Percentiles rank a stretch among this genome's conserved stretches.
These are phyloP conservation scores for Closterium sp. DNA, from an alignment of 139 green algal species.

Conservation along the genomic window DNA sequence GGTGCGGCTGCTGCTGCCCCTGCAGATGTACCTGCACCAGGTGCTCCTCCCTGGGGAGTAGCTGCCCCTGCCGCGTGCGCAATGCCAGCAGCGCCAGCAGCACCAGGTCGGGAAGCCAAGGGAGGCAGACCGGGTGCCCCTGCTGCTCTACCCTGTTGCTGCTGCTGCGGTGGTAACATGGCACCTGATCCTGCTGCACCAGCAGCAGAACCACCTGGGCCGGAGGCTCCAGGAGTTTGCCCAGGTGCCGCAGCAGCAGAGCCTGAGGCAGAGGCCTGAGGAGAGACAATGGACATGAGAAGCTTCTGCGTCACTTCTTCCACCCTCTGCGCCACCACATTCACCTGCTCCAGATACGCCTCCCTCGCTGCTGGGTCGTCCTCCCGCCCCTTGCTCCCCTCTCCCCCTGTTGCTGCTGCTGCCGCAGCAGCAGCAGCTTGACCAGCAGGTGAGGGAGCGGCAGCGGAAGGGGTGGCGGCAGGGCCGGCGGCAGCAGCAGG, in stretches of 20 bases:
- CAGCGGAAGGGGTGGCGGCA: background rate
- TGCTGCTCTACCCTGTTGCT: background rate
- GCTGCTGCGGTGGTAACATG: background rate
- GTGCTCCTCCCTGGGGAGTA: slow-evolving; percentile 1
- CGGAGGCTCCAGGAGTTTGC: background rate
- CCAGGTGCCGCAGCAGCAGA: slow-evolving; percentile 58
- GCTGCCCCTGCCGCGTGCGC: background rate
- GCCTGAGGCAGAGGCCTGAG: background rate
- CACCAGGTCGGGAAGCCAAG: background rate
- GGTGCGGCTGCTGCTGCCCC: slow-evolving; percentile 5
- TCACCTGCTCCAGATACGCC: background rate
- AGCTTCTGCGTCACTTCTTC: slow-evolving; percentile 10
- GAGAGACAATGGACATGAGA: background rate
- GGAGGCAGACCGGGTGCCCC: background rate
- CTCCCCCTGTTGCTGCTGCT: background rate
- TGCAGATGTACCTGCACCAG: slow-evolving; percentile 19
- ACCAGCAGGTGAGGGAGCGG: background rate
- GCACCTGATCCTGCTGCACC: slow-evolving; percentile 7
- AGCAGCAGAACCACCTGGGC: slow-evolving; percentile 7
- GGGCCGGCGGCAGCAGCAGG: background rate
- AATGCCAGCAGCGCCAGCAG: background rate
- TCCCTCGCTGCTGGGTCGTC: background rate
- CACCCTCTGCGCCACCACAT: slow-evolving; percentile 13
- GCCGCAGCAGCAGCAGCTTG: background rate
- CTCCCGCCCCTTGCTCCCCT: background rate